Evolutionary conservation across 768 basidiomycete species (phyloP), one percentile per base, ranked within the genome.

Genomic region (Panaeolus papilionaceus): DNA sequence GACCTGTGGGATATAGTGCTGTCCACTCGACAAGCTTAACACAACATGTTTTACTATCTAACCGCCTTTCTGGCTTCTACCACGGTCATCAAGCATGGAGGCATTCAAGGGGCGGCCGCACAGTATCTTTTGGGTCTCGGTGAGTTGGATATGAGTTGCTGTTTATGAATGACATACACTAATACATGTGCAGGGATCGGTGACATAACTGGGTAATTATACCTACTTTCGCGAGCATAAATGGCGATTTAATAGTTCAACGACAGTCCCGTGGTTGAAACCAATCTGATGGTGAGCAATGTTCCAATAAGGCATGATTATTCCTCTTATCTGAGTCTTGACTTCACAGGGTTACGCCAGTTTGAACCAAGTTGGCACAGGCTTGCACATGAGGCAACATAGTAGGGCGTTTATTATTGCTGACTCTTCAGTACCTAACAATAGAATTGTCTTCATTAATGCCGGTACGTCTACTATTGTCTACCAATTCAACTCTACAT

Each of bases 361-460:
- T 1, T 72, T 89, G 8, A 73, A 81, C 0, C 92, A 94, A 75
- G 88, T 86, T 1, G 91, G 89, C 73, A 89, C 87, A 0, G 92
- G 92, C 8, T 79, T 93, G 65, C 92, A 94, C 75, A 89, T 93
- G 90, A 85, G 93, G 16, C 88, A 93, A 75, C 86, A 90, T 64
- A 89, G 88, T 71, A 89, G 93, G 20, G 92, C 91, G 0, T 94
- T 88, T 73, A 90, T 94, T 68, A 78, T 94, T 18, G 92, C 90
- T 47, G 90, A 92, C 64, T 78, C 86, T 28, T 72, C 85, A 54
- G 77, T 81, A 37, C 78, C 90, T 2, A 76, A 83, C 42, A 86
- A 90, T 70, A 84, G 91, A 61, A 73, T 93, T 58, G 87, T 93
- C 26, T 91, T 92, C 74, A 88, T 93, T 76, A 93, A 92, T 70